These are phyloP conservation scores for Physaria fendleri DNA, from an alignment of 345 rosid genomes.

Conservation along the genomic window DNA sequence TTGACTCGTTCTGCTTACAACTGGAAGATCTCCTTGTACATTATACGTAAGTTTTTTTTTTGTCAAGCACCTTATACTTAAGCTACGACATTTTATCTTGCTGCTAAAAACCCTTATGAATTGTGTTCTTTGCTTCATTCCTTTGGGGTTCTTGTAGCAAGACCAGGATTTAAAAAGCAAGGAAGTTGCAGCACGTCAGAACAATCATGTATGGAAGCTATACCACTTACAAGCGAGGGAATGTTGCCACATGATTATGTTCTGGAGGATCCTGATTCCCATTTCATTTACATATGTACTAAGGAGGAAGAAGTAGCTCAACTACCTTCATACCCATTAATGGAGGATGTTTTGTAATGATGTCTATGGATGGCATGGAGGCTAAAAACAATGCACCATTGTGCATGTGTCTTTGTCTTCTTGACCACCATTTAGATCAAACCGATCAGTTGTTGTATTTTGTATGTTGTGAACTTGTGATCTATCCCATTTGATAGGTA, in stretches of 20 bases:
- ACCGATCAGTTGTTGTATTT: neutral
- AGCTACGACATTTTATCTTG: no score
- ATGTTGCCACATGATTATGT: conserved; percentile 57
- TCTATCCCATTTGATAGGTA: conserved; percentile 8
- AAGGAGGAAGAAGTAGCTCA: conserved; percentile 42
- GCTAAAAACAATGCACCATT: neutral
- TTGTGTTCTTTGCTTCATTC: neutral
- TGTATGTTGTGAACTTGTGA: conserved; percentile 12
- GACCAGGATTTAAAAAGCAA: conserved; percentile 66
- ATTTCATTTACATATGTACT: conserved; percentile 75
- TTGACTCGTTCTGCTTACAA: conserved; percentile 50
- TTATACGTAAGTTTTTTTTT: conserved; percentile 57
- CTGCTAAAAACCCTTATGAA: neutral
- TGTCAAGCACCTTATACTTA: no score
- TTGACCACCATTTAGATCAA: neutral
- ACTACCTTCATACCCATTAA: conserved; percentile 38
- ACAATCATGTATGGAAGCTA: conserved; percentile 55
- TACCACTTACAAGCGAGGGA: conserved; percentile 60
- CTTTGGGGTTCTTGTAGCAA: conserved; percentile 44
- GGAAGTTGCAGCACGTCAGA: conserved; percentile 36
- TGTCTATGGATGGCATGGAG: conserved; percentile 7
- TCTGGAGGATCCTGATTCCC: conserved; percentile 87
- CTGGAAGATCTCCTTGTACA: conserved; percentile 69
- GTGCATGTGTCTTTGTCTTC: conserved; percentile 3
- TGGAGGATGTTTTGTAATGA: conserved; percentile 28